Conservation (phyloP, 257 asterid genomes). For the Solanum medicagineum region DNA sequence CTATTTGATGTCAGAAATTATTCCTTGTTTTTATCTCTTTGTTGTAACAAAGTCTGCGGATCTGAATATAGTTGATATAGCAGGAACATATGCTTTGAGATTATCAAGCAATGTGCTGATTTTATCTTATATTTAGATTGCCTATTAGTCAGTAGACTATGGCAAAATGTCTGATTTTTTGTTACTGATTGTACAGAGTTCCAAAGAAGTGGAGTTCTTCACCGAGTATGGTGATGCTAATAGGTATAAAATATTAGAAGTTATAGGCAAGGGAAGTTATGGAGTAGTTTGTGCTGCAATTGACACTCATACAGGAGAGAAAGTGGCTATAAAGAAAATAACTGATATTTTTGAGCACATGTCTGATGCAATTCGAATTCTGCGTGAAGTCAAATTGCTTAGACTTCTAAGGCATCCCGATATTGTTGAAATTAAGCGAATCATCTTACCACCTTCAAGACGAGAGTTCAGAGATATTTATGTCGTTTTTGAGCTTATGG, state of each 20-base stretch:
- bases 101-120: not conserved
- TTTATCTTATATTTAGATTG: not conserved
- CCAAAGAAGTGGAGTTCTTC: constrained; percentile 60
- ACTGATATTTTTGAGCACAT: constrained; percentile 71
- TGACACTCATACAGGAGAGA: constrained; percentile 84
- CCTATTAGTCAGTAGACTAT: not conserved
- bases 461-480: constrained; percentile 78
- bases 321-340: constrained; percentile 89
- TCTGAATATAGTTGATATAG: not conserved
- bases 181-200: constrained; percentile 25
- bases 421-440: constrained; percentile 84
- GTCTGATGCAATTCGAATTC: constrained; percentile 78
- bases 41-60: not conserved
- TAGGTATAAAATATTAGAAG: constrained; percentile 74
- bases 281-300: constrained; percentile 94
- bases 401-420: constrained; percentile 84
- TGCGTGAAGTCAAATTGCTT: constrained; percentile 86
- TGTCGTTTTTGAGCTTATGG: constrained; percentile 95
- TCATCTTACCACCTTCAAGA: constrained; percentile 81
- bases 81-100: not conserved
- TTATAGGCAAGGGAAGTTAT: constrained; percentile 87
- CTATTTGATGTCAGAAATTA: not conserved
- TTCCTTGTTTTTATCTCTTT: not conserved
- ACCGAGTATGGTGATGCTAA: constrained; percentile 83
- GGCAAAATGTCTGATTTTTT: not conserved